These are phyloP conservation scores for Dipteronia sinensis DNA, from an alignment of 345 rosid species.

Conservation along the genomic window DNA sequence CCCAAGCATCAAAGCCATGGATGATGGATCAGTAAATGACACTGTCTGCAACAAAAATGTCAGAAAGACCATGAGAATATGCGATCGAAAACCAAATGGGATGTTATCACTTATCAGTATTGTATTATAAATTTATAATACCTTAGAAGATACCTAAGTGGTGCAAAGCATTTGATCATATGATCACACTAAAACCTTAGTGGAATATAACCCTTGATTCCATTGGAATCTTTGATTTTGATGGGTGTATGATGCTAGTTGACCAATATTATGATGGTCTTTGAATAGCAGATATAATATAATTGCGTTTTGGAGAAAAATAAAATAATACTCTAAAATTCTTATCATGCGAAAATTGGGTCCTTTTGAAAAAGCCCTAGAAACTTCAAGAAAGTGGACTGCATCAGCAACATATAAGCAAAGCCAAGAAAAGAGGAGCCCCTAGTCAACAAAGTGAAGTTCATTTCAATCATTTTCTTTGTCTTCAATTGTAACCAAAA, in stretches of 20 bases:
- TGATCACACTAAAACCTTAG: not conserved
- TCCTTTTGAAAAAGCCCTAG: not conserved
- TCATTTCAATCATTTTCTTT: conserved; percentile 39
- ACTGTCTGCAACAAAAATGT: not conserved
- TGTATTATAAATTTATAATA: not conserved
- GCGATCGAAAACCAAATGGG: not conserved
- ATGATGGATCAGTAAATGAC: not conserved
- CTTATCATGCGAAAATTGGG: not conserved
- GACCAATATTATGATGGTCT: conserved; percentile 29
- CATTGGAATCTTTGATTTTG: not conserved
- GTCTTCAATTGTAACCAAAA: conserved; percentile 32
- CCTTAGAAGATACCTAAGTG: not conserved
- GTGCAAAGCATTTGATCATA: not conserved
- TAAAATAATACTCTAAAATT: not conserved
- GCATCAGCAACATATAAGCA: conserved; percentile 3
- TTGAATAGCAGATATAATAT: conserved; percentile 8
- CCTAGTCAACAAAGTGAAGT: conserved; percentile 40
- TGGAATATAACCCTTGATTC: not conserved
- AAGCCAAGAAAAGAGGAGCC: conserved; percentile 22
- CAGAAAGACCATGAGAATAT: not conserved
- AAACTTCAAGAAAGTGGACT: conserved; percentile 1
- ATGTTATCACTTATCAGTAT: not conserved
- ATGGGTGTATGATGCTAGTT: conserved; percentile 16
- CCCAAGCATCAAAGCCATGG: not conserved
- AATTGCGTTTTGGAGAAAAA: not conserved